Evolutionary conservation across 1,284 basidiomycete species (phyloP).

Genomic region (Fomitopsis schrenkii): DNA sequence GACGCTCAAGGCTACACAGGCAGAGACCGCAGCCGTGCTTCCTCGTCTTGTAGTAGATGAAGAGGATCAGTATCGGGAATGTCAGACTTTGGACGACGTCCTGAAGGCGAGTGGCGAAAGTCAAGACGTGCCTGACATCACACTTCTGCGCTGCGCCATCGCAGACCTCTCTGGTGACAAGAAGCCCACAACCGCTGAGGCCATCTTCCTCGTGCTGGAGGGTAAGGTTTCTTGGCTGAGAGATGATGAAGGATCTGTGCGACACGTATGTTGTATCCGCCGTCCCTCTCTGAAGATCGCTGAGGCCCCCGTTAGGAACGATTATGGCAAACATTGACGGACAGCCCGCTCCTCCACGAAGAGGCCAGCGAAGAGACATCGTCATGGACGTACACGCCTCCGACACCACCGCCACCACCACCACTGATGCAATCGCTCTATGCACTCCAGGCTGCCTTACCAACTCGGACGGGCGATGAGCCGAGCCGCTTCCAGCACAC

Average conservation of each 20-base stretch:
- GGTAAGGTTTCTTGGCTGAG: conserved; percentile 52
- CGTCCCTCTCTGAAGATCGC: background rate
- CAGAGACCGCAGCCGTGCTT: conserved; percentile 48
- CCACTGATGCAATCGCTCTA: conserved; percentile 44
- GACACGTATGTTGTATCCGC: conserved; percentile 40
- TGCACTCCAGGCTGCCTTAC: conserved; percentile 41
- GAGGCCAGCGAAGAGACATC: conserved; percentile 25
- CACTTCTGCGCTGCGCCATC: conserved; percentile 59
- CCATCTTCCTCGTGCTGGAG: conserved; percentile 55
- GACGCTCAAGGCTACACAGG: conserved; percentile 48
- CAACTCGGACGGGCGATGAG: conserved; percentile 22
- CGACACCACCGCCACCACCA: conserved; percentile 34
- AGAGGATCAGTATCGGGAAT: conserved; percentile 45
- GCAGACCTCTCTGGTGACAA: conserved; percentile 42
- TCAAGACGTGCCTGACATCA: conserved; percentile 41
- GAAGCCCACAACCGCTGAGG: conserved; percentile 47
- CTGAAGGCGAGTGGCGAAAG: conserved; percentile 29
- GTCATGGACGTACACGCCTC: conserved; percentile 51
- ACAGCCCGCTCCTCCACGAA: conserved; percentile 43
- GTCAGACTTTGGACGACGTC: conserved; percentile 45
- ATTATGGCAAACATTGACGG: conserved; percentile 58
- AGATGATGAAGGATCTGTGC: conserved; percentile 42
- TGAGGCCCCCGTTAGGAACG: conserved; percentile 35
- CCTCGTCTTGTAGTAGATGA: conserved; percentile 46
- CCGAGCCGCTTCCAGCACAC: conserved; percentile 43